Evolutionary conservation across 2,329 filamentous ascomycete species (phyloP).

Genomic region (Coniochaeta sp.): DNA sequence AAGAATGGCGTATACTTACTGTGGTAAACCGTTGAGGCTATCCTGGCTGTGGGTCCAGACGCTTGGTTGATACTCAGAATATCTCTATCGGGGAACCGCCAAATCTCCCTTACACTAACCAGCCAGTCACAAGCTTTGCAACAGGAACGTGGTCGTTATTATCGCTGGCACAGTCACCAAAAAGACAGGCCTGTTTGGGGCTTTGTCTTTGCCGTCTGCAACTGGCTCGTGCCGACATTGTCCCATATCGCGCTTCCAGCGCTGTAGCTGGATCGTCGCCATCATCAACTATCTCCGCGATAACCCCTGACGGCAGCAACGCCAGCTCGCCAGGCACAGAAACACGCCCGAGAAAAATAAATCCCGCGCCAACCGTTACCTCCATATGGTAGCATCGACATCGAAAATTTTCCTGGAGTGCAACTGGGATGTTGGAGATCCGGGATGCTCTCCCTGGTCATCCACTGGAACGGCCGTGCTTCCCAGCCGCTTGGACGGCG

Average conservation of each 20-base stretch:
- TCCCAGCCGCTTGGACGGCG: slow-evolving; percentile 1
- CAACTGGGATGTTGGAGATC: background rate
- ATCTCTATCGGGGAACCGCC: too few relatives aligned
- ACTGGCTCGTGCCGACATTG: too few relatives aligned
- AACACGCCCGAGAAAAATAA: background rate
- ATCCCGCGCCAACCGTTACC: background rate
- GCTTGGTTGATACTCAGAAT: too few relatives aligned
- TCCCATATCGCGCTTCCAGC: background rate
- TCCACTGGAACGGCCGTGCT: background rate
- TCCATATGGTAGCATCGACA: too few relatives aligned
- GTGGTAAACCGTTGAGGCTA: too few relatives aligned
- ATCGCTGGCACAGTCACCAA: background rate
- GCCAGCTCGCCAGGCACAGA: background rate
- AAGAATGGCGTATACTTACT: too few relatives aligned
- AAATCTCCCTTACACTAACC: too few relatives aligned
- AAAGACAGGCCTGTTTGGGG: background rate
- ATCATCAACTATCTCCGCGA: background rate
- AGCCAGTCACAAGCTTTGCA: background rate
- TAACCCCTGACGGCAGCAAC: background rate
- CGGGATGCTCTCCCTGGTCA: background rate
- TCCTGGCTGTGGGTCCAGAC: too few relatives aligned
- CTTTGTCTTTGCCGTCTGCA: background rate
- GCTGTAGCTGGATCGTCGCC: background rate
- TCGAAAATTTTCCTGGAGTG: background rate
- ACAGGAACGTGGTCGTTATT: background rate